phyloP scores from a whole-genome alignment of 2,329 filamentous ascomycete species.

The Ceratocystis alfenasii region DNA sequence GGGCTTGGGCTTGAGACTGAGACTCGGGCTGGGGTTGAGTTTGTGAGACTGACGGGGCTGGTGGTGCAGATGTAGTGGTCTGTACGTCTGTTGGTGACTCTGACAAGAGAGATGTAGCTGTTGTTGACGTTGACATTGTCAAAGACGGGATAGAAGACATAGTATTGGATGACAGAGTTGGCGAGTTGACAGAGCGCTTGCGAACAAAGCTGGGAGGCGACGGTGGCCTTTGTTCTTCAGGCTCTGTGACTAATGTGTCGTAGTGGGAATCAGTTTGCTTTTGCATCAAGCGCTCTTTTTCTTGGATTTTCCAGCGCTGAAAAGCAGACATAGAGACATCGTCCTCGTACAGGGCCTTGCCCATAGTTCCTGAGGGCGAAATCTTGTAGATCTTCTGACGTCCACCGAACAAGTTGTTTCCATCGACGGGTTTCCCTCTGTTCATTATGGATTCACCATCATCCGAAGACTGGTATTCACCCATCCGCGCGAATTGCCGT shows the following conservation, averaged over 20 bases:
- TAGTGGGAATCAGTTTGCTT: not conserved
- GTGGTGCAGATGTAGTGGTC: not conserved
- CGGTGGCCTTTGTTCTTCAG: constrained; percentile 9
- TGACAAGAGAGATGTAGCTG: constrained; percentile 16
- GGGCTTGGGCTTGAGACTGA: not conserved
- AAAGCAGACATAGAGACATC: constrained; percentile 74
- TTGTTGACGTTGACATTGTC: constrained; percentile 30
- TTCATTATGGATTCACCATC: constrained; percentile 78
- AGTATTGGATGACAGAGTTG: not conserved
- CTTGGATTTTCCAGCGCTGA: constrained; percentile 56
- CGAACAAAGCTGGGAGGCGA: constrained; percentile 9
- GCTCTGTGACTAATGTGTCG: not conserved
- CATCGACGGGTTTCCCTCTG: constrained; percentile 68
- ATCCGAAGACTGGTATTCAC: constrained; percentile 57
- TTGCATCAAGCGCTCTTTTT: constrained; percentile 39
- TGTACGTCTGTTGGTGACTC: constrained; percentile 2
- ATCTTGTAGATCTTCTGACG: constrained; percentile 93
- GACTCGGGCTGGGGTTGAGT: not conserved
- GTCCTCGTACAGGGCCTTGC: constrained; percentile 67
- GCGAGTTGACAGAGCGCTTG: not conserved
- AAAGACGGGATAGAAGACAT: constrained; percentile 27
- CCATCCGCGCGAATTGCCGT: constrained; percentile 46
- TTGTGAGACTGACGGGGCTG: not conserved
- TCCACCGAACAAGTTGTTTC: constrained; percentile 87
- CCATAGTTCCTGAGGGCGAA: constrained; percentile 44